Evolutionary conservation across 2,329 filamentous ascomycete genomes (phyloP).

Genomic region (Niveomyces coronatus): DNA sequence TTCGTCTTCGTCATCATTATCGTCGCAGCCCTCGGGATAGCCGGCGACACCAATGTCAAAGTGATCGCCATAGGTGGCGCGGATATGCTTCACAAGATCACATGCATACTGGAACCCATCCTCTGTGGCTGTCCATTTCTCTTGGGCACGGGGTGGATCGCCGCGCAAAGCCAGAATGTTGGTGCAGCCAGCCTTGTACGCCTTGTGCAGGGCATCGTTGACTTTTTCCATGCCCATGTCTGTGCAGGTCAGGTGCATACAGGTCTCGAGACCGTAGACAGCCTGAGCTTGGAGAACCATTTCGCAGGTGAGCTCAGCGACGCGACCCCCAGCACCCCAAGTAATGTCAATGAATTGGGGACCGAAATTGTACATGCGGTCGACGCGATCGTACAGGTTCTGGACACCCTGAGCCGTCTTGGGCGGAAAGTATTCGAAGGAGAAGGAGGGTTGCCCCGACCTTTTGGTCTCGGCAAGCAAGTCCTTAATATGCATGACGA

Average conservation of each 20-base stretch:
- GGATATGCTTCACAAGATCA: conserved; percentile 80
- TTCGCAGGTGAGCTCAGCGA: conserved; percentile 87
- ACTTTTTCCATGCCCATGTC: conserved; percentile 94
- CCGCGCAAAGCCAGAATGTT: conserved; percentile 93
- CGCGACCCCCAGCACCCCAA: conserved; percentile 89
- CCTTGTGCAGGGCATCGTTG: conserved; percentile 74
- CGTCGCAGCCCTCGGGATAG: conserved; percentile 91
- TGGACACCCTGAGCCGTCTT: conserved; percentile 97
- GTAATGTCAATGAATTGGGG: conserved; percentile 97
- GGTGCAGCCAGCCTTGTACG: conserved; percentile 91
- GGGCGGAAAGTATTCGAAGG: conserved; percentile 98
- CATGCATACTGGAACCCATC: conserved; percentile 85
- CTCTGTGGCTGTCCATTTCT: conserved; percentile 83
- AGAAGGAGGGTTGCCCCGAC: conserved; percentile 79
- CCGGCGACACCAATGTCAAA: conserved; percentile 97
- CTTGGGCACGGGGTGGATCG: conserved; percentile 86
- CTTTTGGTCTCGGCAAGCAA: conserved; percentile 77
- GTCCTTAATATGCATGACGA: conserved; percentile 86
- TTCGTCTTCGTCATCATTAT: conserved; percentile 75
- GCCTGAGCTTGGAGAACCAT: conserved; percentile 96
- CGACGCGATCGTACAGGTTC: conserved; percentile 98
- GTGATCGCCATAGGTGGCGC: conserved; percentile 56
- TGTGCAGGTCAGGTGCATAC: conserved; percentile 98
- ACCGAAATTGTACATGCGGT: conserved; percentile 91
- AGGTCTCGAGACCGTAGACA: conserved; percentile 92